These are phyloP conservation scores for Saccharomycopsis lassenensis DNA, from an alignment of 805 yeast species.

Conservation along the genomic window DNA sequence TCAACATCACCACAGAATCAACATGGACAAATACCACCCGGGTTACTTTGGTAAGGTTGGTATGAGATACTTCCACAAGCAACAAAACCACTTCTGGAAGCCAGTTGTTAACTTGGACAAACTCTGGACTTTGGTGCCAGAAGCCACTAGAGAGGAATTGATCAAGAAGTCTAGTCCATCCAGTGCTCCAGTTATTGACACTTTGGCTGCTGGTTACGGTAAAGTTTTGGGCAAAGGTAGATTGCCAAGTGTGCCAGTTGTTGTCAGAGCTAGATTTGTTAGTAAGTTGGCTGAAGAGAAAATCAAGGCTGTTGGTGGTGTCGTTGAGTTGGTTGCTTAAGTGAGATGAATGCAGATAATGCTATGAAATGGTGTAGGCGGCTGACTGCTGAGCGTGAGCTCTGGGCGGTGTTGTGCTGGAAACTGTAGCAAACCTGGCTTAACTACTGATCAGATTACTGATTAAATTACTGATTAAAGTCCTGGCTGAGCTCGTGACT, in stretches of 20 bases:
- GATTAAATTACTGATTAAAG: too few relatives aligned
- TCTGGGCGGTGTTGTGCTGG: too few relatives aligned
- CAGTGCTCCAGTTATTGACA: slow-evolving; percentile 98
- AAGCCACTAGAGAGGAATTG: slow-evolving; percentile 89
- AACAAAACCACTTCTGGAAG: slow-evolving; percentile 89
- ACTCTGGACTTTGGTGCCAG: slow-evolving; percentile 94
- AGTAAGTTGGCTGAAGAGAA: slow-evolving; percentile 99
- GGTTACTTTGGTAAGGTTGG: slow-evolving; percentile 99
- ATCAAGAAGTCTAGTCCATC: slow-evolving; percentile 72
- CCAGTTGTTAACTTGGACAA: slow-evolving; percentile 97
- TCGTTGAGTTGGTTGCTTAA: slow-evolving; percentile 97
- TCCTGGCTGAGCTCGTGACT: too few relatives aligned
- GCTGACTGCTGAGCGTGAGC: too few relatives aligned
- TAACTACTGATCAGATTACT: too few relatives aligned
- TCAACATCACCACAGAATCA: slow-evolving; percentile 99
- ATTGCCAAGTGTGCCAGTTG: slow-evolving; percentile 96
- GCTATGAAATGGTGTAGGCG: too few relatives aligned
- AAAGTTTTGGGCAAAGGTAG: slow-evolving; percentile 99
- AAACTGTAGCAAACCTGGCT: too few relatives aligned
- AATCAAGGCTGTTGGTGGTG: slow-evolving; percentile 99
- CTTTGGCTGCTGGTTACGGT: slow-evolving; percentile 99
- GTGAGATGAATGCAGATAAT: slow-evolving; percentile 15
- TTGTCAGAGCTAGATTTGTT: slow-evolving; percentile 98
- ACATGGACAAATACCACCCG: slow-evolving; percentile 99
- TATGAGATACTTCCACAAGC: slow-evolving; percentile 99